Conservation (phyloP, 768 basidiomycete species). For the Xerocomellus intermedius region DNA sequence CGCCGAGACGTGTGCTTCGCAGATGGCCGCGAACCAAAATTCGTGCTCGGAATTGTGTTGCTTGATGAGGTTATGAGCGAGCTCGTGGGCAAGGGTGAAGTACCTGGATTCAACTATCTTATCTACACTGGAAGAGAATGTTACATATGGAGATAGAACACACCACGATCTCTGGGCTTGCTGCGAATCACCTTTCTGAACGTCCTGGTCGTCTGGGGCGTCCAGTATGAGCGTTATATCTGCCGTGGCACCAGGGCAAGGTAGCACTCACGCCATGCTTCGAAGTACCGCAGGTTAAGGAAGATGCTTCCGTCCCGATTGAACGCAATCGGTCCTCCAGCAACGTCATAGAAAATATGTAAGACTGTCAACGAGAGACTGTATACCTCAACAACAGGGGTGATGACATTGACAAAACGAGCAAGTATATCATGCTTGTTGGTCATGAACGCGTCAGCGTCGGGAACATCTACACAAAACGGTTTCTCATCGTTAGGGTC, state of each 20-base stretch:
- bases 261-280: constrained; percentile 60
- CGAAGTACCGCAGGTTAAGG: no score
- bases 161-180: not conserved
- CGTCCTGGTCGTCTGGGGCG: not conserved
- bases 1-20: not conserved
- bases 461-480: no score
- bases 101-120: not conserved
- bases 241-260: no score
- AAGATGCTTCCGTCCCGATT: constrained; percentile 84
- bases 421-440: no score
- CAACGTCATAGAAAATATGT: constrained; percentile 80
- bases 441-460: no score
- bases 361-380: constrained; percentile 65
- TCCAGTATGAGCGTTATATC: no score
- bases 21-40: constrained; percentile 1
- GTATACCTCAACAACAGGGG: constrained; percentile 65
- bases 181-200: not conserved
- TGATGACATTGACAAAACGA: constrained; percentile 69
- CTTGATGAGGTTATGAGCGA: not conserved
- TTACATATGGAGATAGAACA: not conserved
- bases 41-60: not conserved
- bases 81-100: not conserved
- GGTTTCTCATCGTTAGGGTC: not conserved
- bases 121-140: not conserved
- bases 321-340: constrained; percentile 84